Base-by-base conservation (phyloP, 2,329 filamentous ascomycete genomes). In the Elsinoe ampelina region DNA sequence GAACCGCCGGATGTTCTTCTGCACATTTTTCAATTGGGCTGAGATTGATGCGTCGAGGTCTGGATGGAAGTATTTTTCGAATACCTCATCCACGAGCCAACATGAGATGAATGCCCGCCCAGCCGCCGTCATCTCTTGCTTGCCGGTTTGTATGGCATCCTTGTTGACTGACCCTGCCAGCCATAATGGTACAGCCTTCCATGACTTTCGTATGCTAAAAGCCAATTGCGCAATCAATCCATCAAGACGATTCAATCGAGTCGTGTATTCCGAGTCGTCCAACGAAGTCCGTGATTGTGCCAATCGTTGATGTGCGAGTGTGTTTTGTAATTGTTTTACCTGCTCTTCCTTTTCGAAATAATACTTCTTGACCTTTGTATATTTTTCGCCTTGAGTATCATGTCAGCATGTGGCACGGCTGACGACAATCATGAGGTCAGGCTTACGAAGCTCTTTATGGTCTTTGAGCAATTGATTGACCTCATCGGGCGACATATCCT, bases 61-160 rank as follows among this genome's bases (percentile, higher is more conserved):
- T 0, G 93, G 93, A 67, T 98, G 93, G 73, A 98, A 97, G 71
- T 87, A 91, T 55, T 85, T 85, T 69, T 95, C 85, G 69, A 97
- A 95, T 42, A 97, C 81, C 67, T 95, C 89, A 47, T 95, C 89
- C 20, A 92, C 84, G 5, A 98, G 75, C 89, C 92, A 98, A 59
- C 85, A 82, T 26, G 87, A 87, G 63, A 98, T 90, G 61, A 91
- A 83, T 11, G 92, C 90, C 55, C 92, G 83, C 13, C 93, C 93
- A 20, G 95, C 86, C 4, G 91, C 91, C 5, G 90, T 97, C 93
- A 98, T 98, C 71, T 98, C 93, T 70, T 96, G 91, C 67, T 91
- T 95, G 60, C 91, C 93, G 8, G 86, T 89, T 64, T 85, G 82
- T 55, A 95, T 78, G 0, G 90, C 92, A 65, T 95, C 91, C 54